Evolutionary conservation across 768 basidiomycete genomes (phyloP).

Genomic region (Collybiopsis luxurians): DNA sequence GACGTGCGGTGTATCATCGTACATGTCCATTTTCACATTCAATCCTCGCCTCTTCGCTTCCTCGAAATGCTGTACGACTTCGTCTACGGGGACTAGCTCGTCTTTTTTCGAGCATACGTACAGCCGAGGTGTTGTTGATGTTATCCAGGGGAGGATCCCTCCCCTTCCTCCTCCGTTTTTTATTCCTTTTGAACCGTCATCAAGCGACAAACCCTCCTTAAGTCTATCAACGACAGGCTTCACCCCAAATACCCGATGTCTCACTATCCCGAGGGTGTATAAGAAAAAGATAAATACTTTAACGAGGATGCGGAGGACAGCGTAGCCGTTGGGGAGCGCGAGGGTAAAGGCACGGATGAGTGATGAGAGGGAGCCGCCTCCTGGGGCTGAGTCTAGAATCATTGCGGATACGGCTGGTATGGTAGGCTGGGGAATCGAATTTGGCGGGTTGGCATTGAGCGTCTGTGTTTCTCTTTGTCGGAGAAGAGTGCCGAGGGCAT

Average conservation of each 20-base stretch:
- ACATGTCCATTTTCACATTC: constrained; percentile 32
- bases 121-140: constrained; percentile 35
- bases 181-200: constrained; percentile 14
- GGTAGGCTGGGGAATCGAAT: constrained; percentile 17
- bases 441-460: too few species aligned
- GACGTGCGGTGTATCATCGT: constrained; percentile 41
- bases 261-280: constrained; percentile 20
- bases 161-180: too few species aligned
- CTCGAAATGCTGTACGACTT: constrained; percentile 35
- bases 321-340: constrained; percentile 23
- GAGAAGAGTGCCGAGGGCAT: constrained; percentile 31
- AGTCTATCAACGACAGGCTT: constrained; percentile 22
- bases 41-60: constrained; percentile 29
- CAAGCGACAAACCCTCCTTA: constrained; percentile 23
- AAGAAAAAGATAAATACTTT: constrained; percentile 24
- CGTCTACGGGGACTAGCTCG: constrained; percentile 31
- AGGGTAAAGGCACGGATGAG: constrained; percentile 29
- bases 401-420: constrained; percentile 26
- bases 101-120: constrained; percentile 46
- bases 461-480: constrained; percentile 11
- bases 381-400: constrained; percentile 47
- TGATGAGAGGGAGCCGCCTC: constrained; percentile 24
- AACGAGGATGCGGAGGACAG: constrained; percentile 23
- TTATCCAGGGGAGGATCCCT: constrained; percentile 35
- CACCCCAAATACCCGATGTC: constrained; percentile 20